A percentile compares a stretch with the other conserved stretches of the same genome.
Evolutionary conservation across 352 stramenopile genomes (phyloP).

Genomic region (Phytophthora citrophthora): DNA sequence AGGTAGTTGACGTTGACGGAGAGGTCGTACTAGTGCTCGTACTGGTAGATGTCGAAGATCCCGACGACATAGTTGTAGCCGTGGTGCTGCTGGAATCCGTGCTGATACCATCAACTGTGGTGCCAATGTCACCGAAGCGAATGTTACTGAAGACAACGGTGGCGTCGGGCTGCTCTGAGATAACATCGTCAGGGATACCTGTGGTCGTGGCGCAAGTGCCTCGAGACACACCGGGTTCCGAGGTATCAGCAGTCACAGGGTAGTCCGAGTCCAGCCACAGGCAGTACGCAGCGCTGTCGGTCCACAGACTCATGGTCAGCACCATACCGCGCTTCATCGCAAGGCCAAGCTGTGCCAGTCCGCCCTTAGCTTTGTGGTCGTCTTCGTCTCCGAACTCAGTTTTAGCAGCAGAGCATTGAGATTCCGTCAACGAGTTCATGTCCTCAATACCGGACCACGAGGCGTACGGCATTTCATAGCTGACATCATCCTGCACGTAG

Average conservation of each 20-base stretch:
- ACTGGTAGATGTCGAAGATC: conserved; percentile 5
- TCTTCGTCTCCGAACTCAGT: conserved; percentile 50
- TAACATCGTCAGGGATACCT: conserved; percentile 47
- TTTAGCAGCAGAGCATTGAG: conserved; percentile 27
- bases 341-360: conserved; percentile 46
- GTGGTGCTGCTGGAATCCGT: conserved; percentile 17
- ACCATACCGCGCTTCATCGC: conserved; percentile 61
- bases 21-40: conserved; percentile 10
- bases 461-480: conserved; percentile 20
- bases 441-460: conserved; percentile 15
- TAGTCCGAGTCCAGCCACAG: conserved; percentile 73
- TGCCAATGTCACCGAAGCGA: conserved; percentile 56
- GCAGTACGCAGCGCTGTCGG: conserved; percentile 54
- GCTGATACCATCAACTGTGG: conserved; percentile 37
- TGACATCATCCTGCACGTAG: conserved; percentile 26
- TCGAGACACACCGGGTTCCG: conserved; percentile 47
- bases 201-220: conserved; percentile 52
- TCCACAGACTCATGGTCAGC: conserved; percentile 73
- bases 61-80: neutral
- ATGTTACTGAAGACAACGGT: conserved; percentile 57
- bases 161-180: conserved; percentile 46
- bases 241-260: conserved; percentile 37
- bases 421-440: conserved; percentile 34
- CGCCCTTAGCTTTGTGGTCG: conserved; percentile 42
- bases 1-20: conserved; percentile 8